Evolutionary conservation across 768 basidiomycete genomes (phyloP).

Genomic region (Termitomyces sp.): DNA sequence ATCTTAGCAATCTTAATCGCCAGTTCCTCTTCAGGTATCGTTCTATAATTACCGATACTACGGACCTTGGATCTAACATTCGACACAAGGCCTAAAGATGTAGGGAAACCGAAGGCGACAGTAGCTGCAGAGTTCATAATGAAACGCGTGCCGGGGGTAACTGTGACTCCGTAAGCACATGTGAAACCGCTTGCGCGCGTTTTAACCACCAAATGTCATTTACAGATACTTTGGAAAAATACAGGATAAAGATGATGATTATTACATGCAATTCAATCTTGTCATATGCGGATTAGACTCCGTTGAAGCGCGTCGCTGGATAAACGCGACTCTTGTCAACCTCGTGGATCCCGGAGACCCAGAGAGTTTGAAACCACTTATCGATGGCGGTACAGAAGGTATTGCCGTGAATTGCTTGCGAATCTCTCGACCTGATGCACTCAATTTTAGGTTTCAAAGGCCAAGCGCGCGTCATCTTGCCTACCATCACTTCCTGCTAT

Average conservation of each 20-base stretch:
- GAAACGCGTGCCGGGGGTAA: constrained; percentile 94
- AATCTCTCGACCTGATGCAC: background rate
- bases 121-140: constrained; percentile 96
- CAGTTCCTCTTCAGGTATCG: constrained; percentile 94
- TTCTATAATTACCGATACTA: background rate
- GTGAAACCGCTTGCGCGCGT: background rate
- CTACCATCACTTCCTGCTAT: constrained; percentile 93
- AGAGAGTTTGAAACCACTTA: constrained; percentile 92
- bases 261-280: constrained; percentile 95
- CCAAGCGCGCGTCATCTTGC: constrained; percentile 94
- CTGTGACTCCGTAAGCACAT: constrained; percentile 83
- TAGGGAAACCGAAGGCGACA: constrained; percentile 90
- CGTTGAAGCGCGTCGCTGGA: constrained; percentile 96
- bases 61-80: constrained; percentile 1
- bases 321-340: constrained; percentile 95
- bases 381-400: constrained; percentile 99
- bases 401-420: constrained; percentile 2
- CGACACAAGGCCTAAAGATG: constrained; percentile 70
- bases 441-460: constrained; percentile 84
- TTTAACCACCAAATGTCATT: background rate
- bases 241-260: constrained; percentile 93
- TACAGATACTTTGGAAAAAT: constrained; percentile 93
- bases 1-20: constrained; percentile 96
- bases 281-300: constrained; percentile 98
- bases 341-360: constrained; percentile 91